Conservation (phyloP, 2,329 filamentous ascomycete genomes). For the Chaetomium sp. region DNA sequence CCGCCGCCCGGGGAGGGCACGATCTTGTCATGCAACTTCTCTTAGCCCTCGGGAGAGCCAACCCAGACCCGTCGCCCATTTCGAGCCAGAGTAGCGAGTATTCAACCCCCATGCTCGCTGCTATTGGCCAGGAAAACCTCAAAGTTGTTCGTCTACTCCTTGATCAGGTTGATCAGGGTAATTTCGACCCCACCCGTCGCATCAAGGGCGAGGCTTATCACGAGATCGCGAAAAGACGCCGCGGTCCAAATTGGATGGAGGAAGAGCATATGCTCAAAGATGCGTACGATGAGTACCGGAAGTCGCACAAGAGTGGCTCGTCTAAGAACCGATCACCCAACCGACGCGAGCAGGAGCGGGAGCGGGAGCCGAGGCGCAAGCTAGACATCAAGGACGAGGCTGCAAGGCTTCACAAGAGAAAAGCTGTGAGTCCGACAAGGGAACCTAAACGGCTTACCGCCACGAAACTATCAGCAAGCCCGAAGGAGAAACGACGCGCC, state of each 20-base stretch:
- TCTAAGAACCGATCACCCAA: slow-evolving; percentile 45
- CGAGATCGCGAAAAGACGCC: slow-evolving; percentile 75
- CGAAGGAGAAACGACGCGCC: slow-evolving; percentile 44
- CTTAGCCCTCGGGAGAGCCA: slow-evolving; percentile 59
- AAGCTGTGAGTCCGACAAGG: slow-evolving; percentile 42
- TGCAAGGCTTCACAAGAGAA: slow-evolving; percentile 38
- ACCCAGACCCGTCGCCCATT: slow-evolving; percentile 63
- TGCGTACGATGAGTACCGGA: slow-evolving; percentile 61
- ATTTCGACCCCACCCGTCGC: slow-evolving; percentile 75
- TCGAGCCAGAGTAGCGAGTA: slow-evolving; percentile 54
- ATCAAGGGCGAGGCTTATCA: slow-evolving; percentile 76
- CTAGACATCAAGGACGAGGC: slow-evolving; percentile 41
- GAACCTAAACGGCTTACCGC: slow-evolving; percentile 39
- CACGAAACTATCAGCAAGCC: slow-evolving; percentile 35
- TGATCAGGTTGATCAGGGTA: slow-evolving; percentile 63
- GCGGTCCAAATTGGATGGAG: slow-evolving; percentile 83
- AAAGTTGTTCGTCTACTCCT: slow-evolving; percentile 77
- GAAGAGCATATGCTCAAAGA: slow-evolving; percentile 76
- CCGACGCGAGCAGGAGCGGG: slow-evolving; percentile 35
- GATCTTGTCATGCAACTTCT: slow-evolving; percentile 77
- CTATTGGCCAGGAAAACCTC: slow-evolving; percentile 82
- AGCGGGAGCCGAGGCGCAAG: slow-evolving; percentile 39
- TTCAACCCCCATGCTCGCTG: slow-evolving; percentile 87
- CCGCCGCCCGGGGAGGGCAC: slow-evolving; percentile 86
- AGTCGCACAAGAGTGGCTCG: slow-evolving; percentile 40